These are phyloP conservation scores for Samsoniella hepiali DNA, from an alignment of 2,329 filamentous ascomycete genomes.

Conservation along the genomic window DNA sequence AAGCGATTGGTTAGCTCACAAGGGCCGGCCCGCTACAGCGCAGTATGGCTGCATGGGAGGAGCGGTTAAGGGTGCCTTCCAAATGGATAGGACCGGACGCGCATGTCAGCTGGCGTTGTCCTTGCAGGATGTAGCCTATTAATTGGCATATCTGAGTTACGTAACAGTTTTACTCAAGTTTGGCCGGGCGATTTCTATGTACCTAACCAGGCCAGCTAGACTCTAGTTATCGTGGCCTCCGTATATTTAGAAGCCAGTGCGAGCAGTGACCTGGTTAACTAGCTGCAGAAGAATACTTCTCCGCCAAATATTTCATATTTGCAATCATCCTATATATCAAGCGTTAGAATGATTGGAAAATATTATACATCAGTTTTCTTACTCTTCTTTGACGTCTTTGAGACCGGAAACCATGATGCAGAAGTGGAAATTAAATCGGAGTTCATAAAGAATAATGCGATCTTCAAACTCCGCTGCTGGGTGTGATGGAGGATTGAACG, in stretches of 20 bases:
- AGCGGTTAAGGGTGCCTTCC: too few species aligned
- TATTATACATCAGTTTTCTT: background rate
- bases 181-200: too few species aligned
- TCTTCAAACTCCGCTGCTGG: conserved; percentile 35
- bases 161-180: too few species aligned
- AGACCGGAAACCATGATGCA: conserved; percentile 6
- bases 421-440: conserved; percentile 5
- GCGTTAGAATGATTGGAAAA: background rate
- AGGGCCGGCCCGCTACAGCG: background rate
- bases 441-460: conserved; percentile 20
- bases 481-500: conserved; percentile 25
- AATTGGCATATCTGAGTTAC: too few species aligned
- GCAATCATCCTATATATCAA: background rate
- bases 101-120: too few species aligned
- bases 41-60: background rate
- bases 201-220: background rate
- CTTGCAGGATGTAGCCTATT: too few species aligned
- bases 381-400: background rate
- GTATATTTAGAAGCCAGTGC: background rate
- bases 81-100: too few species aligned
- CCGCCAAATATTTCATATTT: conserved; percentile 1
- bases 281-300: background rate
- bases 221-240: background rate
- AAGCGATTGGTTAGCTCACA: background rate
- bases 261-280: background rate